A percentile compares a stretch with the other conserved stretches of the same genome.
Conservation (phyloP, 176 grass and related monocot species). For the Eremochloa ophiuroides region DNA sequence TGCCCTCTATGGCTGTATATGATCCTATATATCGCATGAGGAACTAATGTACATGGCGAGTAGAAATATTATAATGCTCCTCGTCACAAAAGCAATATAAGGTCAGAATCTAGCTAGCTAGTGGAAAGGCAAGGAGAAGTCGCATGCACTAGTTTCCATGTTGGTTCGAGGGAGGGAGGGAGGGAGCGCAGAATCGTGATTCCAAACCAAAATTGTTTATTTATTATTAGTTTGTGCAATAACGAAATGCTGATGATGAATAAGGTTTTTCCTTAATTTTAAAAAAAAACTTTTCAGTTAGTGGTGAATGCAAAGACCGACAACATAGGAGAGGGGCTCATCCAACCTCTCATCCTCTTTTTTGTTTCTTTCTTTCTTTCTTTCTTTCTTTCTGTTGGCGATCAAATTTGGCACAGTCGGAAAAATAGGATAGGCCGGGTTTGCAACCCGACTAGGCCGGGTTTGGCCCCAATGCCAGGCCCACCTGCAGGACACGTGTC, state of each 20-base stretch:
- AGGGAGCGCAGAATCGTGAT: not conserved
- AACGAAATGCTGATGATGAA: not conserved
- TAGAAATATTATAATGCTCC: not conserved
- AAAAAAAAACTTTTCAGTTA: not conserved
- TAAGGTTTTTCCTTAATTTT: not conserved
- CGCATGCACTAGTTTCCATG: not conserved
- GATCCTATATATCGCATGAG: not conserved
- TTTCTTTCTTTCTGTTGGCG: no score
- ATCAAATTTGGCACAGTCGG: no score
- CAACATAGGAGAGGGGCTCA: no score
- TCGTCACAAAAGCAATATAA: not conserved
- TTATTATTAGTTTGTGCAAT: not conserved
- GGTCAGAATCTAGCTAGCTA: conserved; percentile 3
- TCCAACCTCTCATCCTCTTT: no score
- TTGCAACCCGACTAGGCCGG: no score
- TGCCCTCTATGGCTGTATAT: not conserved
- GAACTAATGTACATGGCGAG: not conserved
- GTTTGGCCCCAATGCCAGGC: no score
- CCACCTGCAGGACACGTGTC: no score
- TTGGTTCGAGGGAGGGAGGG: not conserved
- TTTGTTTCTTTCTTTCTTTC: no score
- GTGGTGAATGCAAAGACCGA: no score
- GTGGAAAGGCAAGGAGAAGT: not conserved
- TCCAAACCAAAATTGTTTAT: not conserved
- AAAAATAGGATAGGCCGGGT: no score